These are phyloP conservation scores for Myotisia sp. DNA, from an alignment of 2,329 filamentous ascomycete genomes.

Conservation along the genomic window DNA sequence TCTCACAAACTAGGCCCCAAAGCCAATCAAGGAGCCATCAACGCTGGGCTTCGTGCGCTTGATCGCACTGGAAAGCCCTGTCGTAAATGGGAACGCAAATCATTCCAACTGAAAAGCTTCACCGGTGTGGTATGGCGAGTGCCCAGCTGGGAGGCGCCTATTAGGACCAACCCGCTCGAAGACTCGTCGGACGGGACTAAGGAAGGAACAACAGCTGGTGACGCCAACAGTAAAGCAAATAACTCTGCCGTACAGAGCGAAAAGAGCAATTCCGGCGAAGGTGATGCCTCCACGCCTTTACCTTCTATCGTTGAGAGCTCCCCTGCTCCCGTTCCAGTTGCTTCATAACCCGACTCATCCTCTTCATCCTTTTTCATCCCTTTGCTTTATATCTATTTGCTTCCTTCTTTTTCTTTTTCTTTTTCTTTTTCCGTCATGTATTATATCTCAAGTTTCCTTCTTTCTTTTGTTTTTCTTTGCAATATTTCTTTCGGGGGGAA, in stretches of 20 bases:
- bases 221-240: too few species aligned
- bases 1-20: slow-evolving; percentile 83
- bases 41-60: slow-evolving; percentile 83
- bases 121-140: slow-evolving; percentile 75
- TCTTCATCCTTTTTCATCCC: too few species aligned
- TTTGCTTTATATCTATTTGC: too few species aligned
- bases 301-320: too few species aligned
- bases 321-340: slow-evolving; percentile 2
- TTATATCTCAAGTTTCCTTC: not conserved
- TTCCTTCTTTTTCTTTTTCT: not conserved
- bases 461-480: not conserved
- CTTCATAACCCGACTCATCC: too few species aligned
- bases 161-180: slow-evolving; percentile 26
- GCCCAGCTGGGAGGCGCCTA: slow-evolving; percentile 64
- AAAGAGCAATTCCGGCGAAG: slow-evolving; percentile 3
- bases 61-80: slow-evolving; percentile 86
- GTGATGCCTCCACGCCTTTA: too few species aligned
- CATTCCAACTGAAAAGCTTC: slow-evolving; percentile 79
- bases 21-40: slow-evolving; percentile 93
- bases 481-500: too few species aligned
- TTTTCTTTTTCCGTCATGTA: not conserved
- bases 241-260: too few species aligned
- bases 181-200: slow-evolving; percentile 49
- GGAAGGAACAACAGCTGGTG: slow-evolving; percentile 39
- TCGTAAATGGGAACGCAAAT: slow-evolving; percentile 75